phyloP scores from a whole-genome alignment of 2,329 filamentous ascomycete species.

The Neoascochyta sp. region DNA sequence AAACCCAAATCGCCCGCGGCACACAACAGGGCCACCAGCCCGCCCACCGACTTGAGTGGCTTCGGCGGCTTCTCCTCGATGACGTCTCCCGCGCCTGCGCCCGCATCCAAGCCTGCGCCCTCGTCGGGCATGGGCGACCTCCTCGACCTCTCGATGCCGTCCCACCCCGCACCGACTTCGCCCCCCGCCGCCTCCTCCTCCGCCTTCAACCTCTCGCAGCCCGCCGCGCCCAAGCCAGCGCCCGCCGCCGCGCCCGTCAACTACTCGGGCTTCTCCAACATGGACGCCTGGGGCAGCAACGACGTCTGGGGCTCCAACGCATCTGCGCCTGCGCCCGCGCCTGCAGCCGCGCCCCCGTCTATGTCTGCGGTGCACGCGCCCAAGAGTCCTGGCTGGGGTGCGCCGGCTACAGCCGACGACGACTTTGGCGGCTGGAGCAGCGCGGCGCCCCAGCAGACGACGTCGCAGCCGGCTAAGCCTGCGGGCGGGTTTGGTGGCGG shows the following conservation, averaged over 20 bases:
- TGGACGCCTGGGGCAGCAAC: conserved; percentile 77
- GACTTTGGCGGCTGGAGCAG: conserved; percentile 96
- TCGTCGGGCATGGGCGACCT: conserved; percentile 61
- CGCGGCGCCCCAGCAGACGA: conserved; percentile 58
- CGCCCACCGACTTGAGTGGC: conserved; percentile 56
- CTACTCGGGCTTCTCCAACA: conserved; percentile 47
- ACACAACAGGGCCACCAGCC: conserved; percentile 50
- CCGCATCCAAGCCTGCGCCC: conserved; percentile 47
- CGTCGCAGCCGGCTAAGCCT: conserved; percentile 46
- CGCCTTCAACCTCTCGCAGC: conserved; percentile 59
- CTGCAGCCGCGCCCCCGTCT: too few species aligned
- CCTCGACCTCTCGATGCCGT: conserved; percentile 62
- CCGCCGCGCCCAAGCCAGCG: conserved; percentile 20
- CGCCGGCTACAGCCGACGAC: conserved; percentile 65
- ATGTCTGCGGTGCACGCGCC: conserved; percentile 38
- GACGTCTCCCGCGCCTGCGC: conserved; percentile 44
- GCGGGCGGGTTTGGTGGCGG: conserved; percentile 53
- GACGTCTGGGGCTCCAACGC: conserved; percentile 76
- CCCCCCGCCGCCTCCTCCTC: conserved; percentile 41
- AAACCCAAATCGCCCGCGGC: conserved; percentile 55
- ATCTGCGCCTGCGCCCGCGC: conserved; percentile 47
- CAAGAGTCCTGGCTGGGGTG: conserved; percentile 56
- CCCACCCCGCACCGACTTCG: conserved; percentile 19
- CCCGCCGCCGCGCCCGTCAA: conserved; percentile 33
- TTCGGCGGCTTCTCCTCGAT: conserved; percentile 64